A percentile compares a stretch with the other conserved stretches of the same genome.
Conservation (phyloP, 2,329 filamentous ascomycete species). For the Fusarium sororula region DNA sequence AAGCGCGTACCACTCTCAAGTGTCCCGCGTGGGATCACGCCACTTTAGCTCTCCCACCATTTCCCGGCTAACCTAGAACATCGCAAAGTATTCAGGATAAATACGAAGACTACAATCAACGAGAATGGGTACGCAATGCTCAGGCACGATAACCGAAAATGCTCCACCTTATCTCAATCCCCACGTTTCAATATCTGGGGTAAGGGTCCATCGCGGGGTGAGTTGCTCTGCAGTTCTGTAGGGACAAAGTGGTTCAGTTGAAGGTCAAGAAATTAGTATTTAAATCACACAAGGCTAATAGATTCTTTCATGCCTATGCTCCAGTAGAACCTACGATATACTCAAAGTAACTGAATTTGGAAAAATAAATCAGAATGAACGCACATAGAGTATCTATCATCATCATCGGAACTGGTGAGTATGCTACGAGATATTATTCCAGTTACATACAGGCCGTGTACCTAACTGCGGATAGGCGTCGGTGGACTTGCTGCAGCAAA, state of each 20-base stretch:
- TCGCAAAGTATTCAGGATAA: accelerated
- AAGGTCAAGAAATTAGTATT: not conserved
- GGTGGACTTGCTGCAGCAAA: not conserved
- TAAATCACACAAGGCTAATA: too few species aligned
- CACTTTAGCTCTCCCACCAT: not conserved
- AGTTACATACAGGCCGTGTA: too few species aligned
- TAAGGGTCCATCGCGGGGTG: not conserved
- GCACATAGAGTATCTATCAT: not conserved
- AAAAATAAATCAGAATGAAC: not conserved
- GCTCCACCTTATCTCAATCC: not conserved
- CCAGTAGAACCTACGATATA: too few species aligned
- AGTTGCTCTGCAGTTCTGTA: accelerated
- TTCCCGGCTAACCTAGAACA: not conserved
- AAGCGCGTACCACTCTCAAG: not conserved
- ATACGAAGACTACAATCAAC: not conserved
- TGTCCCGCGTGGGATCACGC: not conserved
- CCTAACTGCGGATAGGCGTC: not conserved
- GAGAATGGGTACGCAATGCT: too few species aligned
- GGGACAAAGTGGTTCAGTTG: not conserved
- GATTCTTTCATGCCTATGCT: too few species aligned
- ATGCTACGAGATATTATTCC: too few species aligned
- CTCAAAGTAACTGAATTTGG: too few species aligned
- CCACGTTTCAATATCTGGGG: not conserved
- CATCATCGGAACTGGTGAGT: not conserved
- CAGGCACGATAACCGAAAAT: not conserved